These are phyloP conservation scores for Quercus lobata DNA, from an alignment of 331 rosid genomes.

Conservation along the genomic window DNA sequence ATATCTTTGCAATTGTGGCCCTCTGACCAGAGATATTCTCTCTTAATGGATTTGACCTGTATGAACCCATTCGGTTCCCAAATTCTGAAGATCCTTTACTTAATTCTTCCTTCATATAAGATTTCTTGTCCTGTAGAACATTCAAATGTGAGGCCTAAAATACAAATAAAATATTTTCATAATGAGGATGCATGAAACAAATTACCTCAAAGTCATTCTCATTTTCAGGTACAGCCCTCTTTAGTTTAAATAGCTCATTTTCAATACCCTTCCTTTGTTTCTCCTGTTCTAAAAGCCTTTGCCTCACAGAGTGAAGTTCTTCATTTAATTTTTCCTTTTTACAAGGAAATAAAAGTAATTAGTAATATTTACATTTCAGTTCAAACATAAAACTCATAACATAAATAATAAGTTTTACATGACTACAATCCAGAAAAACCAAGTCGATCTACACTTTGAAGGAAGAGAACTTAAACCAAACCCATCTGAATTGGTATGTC, in stretches of 20 bases:
- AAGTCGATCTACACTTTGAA: not conserved
- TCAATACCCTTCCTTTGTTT: slow-evolving; percentile 48
- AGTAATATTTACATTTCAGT: not conserved
- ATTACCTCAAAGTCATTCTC: slow-evolving; percentile 48
- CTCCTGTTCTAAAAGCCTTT: slow-evolving; percentile 46
- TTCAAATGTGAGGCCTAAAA: not conserved
- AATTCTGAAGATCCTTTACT: slow-evolving; percentile 26
- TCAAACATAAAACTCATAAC: not conserved
- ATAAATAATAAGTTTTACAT: not conserved
- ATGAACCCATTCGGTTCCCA: slow-evolving; percentile 30
- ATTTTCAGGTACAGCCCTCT: slow-evolving; percentile 30
- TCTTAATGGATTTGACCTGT: slow-evolving; percentile 32
- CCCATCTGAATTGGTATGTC: not conserved
- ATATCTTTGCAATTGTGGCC: slow-evolving; percentile 64
- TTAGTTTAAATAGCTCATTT: slow-evolving; percentile 38
- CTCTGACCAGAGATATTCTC: slow-evolving; percentile 49
- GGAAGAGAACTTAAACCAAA: not conserved
- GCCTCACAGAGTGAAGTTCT: slow-evolving; percentile 39
- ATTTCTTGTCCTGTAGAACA: slow-evolving; percentile 40
- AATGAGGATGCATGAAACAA: slow-evolving; percentile 1
- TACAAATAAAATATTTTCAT: not conserved
- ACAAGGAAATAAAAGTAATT: not conserved
- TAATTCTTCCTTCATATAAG: slow-evolving; percentile 34
- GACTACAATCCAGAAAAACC: not conserved
- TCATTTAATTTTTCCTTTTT: slow-evolving; percentile 39